Conservation (phyloP, 768 basidiomycete species). For the Coprinopsis marcescibilis region DNA sequence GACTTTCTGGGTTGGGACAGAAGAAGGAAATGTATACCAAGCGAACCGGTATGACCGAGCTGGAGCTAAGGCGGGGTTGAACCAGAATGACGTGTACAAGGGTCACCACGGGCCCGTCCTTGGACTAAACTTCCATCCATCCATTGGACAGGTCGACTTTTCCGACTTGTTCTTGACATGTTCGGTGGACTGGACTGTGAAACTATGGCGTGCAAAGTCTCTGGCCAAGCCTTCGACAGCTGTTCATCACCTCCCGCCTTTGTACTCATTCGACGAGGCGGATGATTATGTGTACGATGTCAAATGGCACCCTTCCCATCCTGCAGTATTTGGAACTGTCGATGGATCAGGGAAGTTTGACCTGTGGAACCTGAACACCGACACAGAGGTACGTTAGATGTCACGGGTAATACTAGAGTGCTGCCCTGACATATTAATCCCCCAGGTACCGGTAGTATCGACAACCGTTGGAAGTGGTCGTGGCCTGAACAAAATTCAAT, state of each 20-base stretch:
- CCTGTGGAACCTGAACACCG: slow-evolving; percentile 95
- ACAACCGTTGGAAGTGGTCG: slow-evolving; percentile 72
- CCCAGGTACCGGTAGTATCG: slow-evolving; percentile 87
- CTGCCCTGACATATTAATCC: slow-evolving; percentile 5
- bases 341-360: slow-evolving; percentile 96
- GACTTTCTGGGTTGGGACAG: slow-evolving; percentile 96
- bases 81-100: slow-evolving; percentile 88
- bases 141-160: slow-evolving; percentile 88
- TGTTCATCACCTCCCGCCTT: slow-evolving; percentile 54
- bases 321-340: slow-evolving; percentile 87
- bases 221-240: slow-evolving; percentile 67
- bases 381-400: slow-evolving; percentile 74
- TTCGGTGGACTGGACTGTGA: slow-evolving; percentile 97
- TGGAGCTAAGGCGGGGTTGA: slow-evolving; percentile 92
- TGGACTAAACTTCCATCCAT: slow-evolving; percentile 92
- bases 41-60: slow-evolving; percentile 97
- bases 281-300: slow-evolving; percentile 99
- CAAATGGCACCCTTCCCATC: slow-evolving; percentile 95
- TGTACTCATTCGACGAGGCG: slow-evolving; percentile 95
- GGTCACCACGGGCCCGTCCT: slow-evolving; percentile 93
- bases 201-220: slow-evolving; percentile 86
- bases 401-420: not conserved
- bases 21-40: slow-evolving; percentile 96
- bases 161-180: slow-evolving; percentile 90
- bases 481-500: slow-evolving; percentile 92